Evolutionary conservation across 148 eudicot genomes (phyloP), one percentile per base, ranked within the genome.

Genomic region (Oxyria digyna): DNA sequence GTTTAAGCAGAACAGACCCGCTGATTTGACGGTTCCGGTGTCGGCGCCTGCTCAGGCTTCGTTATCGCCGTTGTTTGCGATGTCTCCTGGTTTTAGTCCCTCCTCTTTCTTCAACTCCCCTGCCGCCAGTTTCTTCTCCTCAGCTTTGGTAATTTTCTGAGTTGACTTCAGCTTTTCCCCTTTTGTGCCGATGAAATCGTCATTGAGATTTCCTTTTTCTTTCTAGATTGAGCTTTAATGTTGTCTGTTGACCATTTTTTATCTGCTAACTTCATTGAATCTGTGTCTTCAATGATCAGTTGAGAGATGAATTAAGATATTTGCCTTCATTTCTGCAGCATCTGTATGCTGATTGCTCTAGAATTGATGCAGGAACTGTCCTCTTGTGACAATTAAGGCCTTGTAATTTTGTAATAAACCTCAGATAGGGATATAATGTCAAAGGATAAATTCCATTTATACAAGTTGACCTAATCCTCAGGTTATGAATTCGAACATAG

Each of bases 31-130:
- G 81, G 75, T 82, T 57, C 77, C 78, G 41, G 75, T 82, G n/a
- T n/a, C n/a, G n/a, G n/a, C n/a, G 55, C 76, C 78, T 32, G 24
- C 35, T 66, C 45, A 35, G 26, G 26, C 46, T 23, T 31, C 69
- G 69, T 17, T 68, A 17, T 66, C 90, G 26, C 85, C 89, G 10
- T 72, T 83, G 74, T 86, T 86, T 45, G 71, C 75, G 79, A 68
- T 84, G n/a, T 87, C 97, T 24, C 83, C 91, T 0, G 98, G 87
- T 67, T 72, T 87, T 68, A 93, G 91, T 26, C 98, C 98, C 42
- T 79, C 89, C 18, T 80, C 85, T 14, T 87, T 92, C 59, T 84
- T 91, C 66, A 82, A 71, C 66, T 89, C 97, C 0, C 91, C 97
- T 3, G 79, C 89, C 12, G 91, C 97, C 5, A 80, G 92, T 4